A percentile compares a stretch with the other conserved stretches of the same genome.
These are phyloP conservation scores for Populus euphratica DNA, from an alignment of 345 rosid genomes.

Conservation along the genomic window DNA sequence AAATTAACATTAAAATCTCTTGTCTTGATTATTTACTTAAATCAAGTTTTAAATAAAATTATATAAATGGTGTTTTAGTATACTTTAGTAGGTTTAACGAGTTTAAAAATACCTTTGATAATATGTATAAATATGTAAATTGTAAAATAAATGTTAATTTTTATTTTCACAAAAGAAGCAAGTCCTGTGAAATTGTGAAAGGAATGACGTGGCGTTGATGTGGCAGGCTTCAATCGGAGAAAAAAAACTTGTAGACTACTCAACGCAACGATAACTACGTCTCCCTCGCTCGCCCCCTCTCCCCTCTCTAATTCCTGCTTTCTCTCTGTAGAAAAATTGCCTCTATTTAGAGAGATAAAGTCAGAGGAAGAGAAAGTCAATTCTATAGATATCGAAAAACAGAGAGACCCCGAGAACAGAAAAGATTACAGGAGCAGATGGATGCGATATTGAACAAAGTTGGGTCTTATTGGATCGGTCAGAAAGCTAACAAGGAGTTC, in stretches of 20 bases:
- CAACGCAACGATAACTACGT: neutral
- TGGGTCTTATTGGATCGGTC: constrained; percentile 79
- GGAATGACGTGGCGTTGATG: neutral
- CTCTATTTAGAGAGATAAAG: neutral
- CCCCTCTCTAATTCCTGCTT: neutral
- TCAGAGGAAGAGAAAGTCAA: neutral
- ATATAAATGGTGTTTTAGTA: rapidly evolving
- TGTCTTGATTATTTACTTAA: no score
- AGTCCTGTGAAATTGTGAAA: neutral
- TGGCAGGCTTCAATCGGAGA: neutral
- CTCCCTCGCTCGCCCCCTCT: neutral
- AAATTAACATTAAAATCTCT: no score
- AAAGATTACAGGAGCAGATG: constrained; percentile 28
- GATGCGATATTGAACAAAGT: constrained; percentile 89
- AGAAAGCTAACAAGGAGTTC: constrained; percentile 74
- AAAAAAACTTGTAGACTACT: neutral
- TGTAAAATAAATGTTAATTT: no score
- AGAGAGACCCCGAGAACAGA: neutral
- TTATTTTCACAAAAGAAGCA: no score
- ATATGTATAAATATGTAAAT: no score
- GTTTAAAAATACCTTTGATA: no score
- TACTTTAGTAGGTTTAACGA: no score
- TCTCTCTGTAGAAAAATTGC: neutral
- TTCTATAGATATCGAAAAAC: neutral
- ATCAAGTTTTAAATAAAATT: no score